phyloP scores from a whole-genome alignment of 768 basidiomycete species.

The Mycena olivaceomarginata region DNA sequence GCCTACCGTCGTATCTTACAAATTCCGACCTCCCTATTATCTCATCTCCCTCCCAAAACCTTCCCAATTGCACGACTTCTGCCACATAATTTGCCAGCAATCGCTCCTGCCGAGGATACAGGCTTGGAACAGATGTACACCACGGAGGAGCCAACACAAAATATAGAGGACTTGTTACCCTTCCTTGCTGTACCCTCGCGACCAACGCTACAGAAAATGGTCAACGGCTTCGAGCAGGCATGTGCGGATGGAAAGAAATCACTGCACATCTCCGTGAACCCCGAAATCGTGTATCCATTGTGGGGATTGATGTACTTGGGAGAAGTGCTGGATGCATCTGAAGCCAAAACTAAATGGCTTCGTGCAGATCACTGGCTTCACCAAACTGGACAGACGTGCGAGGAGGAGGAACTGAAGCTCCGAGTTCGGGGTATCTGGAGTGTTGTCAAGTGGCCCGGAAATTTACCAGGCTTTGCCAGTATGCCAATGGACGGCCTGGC shows the following conservation, averaged over 20 bases:
- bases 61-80: conserved; percentile 10
- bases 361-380: conserved; percentile 7
- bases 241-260: conserved; percentile 30
- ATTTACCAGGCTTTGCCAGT: background rate
- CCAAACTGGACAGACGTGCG: background rate
- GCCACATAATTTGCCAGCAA: background rate
- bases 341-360: conserved; percentile 19
- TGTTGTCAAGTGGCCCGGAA: conserved; percentile 4
- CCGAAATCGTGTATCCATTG: conserved; percentile 18
- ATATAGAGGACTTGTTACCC: conserved; percentile 9
- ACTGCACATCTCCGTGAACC: background rate
- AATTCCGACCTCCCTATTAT: too few species aligned
- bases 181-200: background rate
- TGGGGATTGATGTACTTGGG: background rate
- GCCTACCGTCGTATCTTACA: too few species aligned
- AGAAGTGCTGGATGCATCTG: conserved; percentile 16
- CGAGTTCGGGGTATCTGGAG: conserved; percentile 8
- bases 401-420: conserved; percentile 4
- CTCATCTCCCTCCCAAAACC: conserved; percentile 9
- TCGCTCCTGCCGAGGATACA: background rate
- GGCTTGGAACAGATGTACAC: background rate
- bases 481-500: background rate
- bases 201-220: background rate
- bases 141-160: background rate
- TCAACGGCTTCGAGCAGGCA: background rate